Conservation (phyloP, 306 rosid species). For the Malus asiatica region DNA sequence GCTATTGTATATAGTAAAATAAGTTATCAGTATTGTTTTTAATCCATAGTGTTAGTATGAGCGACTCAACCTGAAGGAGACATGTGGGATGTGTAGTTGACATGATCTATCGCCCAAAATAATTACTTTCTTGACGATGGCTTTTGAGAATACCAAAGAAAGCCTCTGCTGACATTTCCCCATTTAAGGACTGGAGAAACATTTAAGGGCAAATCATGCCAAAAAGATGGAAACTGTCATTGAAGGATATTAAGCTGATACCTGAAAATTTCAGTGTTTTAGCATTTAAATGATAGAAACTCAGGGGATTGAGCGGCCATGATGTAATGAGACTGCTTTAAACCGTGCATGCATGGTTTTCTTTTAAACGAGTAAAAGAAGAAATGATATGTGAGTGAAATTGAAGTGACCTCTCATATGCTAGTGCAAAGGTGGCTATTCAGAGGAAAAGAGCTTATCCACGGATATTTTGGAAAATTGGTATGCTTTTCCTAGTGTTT, state of each 20-base stretch:
- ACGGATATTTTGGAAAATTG: constrained; percentile 53
- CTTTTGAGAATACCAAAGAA: neutral
- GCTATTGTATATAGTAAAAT: too few species aligned
- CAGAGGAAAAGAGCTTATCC: constrained; percentile 56
- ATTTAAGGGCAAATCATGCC: neutral
- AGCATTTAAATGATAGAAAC: neutral
- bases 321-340: neutral
- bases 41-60: too few species aligned
- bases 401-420: constrained; percentile 5
- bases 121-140: neutral
- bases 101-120: neutral
- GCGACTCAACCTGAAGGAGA: too few species aligned
- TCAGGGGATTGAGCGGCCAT: neutral
- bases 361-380: neutral
- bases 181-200: neutral
- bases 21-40: too few species aligned
- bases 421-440: constrained; percentile 77
- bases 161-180: neutral
- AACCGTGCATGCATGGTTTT: neutral
- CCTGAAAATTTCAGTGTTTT: neutral
- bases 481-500: constrained; percentile 32
- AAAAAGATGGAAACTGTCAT: neutral
- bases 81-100: too few species aligned
- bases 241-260: neutral
- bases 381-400: neutral